Evolutionary conservation across 148 eudicot species (phyloP), one percentile per base, ranked within the genome.

Genomic region (Fagopyrum homotropicum): DNA sequence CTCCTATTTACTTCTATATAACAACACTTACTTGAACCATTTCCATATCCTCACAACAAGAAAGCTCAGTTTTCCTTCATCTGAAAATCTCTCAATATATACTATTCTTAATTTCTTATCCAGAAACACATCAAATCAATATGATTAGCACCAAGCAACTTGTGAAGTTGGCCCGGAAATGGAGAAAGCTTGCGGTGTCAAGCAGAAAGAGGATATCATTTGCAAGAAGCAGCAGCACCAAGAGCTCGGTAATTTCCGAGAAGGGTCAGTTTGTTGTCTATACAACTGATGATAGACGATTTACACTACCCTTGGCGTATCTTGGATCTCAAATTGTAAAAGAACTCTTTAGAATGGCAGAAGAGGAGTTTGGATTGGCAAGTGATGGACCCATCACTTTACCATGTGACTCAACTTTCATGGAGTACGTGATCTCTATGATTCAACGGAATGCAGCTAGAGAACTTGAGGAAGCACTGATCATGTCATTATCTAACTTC

Each of bases 231-330:
- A 35, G 40, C 40, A 35, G 40, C 44, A 50, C 61, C 59, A 50
- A 4, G 10, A 10, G 5, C 8, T 11, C 16, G 22, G n/a, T 16
- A 71, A 22, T 16, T 5, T 45, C 73, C 9, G 59, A 78, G 6
- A 83, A 78, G 77, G 84, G 82, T 46, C 76, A 78, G 40, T 78
- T 78, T 73, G 73, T 73, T 1, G 72, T 64, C 15, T 64, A 78
- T 35, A 59, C 80, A 11, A 63, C 40, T 14, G 76, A 78, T 66
- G 29, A 57, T 9, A 78, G 16, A 49, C 59, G 80, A 6, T 78
- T 78, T 35, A 8, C 16, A 30, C 68, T 79, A 9, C 81, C 81
- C 15, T 49, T 49, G 52, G 52, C 10, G 11, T 49, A 49, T 49
- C 52, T 10, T 1, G 11, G 3, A 49, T 49, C 52, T 10, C 9